A percentile compares a stretch with the other conserved stretches of the same genome.
Evolutionary conservation across 441 rosid species (phyloP).

Genomic region (Theobroma grandiflorum): DNA sequence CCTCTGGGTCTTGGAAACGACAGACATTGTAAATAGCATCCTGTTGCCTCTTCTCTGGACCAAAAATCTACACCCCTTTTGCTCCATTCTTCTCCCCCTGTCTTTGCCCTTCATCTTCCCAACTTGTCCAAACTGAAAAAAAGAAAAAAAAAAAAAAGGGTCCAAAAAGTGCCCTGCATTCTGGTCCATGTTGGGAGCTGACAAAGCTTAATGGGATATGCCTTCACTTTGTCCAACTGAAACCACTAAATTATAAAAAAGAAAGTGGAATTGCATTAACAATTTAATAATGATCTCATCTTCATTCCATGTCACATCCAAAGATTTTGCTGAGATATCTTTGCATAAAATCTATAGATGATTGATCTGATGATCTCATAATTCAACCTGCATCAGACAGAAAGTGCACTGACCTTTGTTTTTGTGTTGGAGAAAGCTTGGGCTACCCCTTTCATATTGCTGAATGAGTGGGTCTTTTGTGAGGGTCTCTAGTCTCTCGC

Average conservation of each 20-base stretch:
- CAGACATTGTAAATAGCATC: background rate
- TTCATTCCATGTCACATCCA: constrained; percentile 11
- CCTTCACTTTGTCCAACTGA: constrained; percentile 27
- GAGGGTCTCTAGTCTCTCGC: background rate
- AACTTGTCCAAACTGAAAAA: background rate
- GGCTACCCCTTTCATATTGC: background rate
- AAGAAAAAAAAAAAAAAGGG: background rate
- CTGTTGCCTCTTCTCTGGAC: constrained; percentile 23
- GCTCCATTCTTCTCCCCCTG: background rate
- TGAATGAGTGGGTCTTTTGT: background rate
- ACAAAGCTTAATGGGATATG: constrained; percentile 23
- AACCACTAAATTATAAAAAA: background rate
- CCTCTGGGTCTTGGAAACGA: constrained; percentile 7
- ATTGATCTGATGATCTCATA: background rate
- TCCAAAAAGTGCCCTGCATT: background rate
- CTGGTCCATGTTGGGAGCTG: constrained; percentile 24
- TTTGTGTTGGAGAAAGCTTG: background rate
- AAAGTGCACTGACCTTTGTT: background rate
- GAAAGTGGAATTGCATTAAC: background rate
- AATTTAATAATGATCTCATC: background rate
- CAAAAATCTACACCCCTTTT: background rate
- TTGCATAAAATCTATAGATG: background rate
- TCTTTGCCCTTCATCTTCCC: background rate
- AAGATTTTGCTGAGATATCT: background rate
- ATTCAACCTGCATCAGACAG: background rate